Conservation (phyloP, 2,329 filamentous ascomycete species). For the Pseudogymnoascus sp. region DNA sequence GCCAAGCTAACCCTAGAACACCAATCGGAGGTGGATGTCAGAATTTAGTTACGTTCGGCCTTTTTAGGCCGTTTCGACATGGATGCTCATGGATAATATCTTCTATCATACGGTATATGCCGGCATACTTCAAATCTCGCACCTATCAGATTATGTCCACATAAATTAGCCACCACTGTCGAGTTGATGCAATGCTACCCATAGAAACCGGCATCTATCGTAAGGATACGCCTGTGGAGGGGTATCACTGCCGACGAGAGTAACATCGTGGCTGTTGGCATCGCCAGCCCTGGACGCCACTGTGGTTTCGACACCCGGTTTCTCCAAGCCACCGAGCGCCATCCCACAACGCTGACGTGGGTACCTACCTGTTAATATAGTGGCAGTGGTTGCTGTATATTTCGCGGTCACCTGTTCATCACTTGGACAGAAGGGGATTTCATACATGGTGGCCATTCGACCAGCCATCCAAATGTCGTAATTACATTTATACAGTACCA, state of each 20-base stretch:
- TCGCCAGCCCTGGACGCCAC: neutral
- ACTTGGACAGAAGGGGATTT: neutral
- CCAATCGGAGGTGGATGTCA: neutral
- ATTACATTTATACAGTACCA: slow-evolving; percentile 9
- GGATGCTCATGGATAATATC: neutral
- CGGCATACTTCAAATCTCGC: neutral
- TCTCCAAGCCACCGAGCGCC: neutral
- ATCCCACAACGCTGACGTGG: neutral
- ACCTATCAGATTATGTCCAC: neutral
- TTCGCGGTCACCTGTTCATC: neutral
- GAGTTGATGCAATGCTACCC: neutral
- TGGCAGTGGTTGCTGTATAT: neutral
- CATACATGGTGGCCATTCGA: neutral
- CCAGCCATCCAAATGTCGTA: neutral
- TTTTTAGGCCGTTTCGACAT: neutral
- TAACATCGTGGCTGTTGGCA: slow-evolving; percentile 1
- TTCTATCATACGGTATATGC: neutral
- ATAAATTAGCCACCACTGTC: neutral
- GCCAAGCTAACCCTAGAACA: neutral
- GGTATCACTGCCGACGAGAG: neutral
- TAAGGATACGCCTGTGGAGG: neutral
- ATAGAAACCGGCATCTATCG: neutral
- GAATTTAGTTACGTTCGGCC: neutral
- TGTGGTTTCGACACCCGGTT: neutral
- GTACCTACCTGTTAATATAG: neutral